These are phyloP conservation scores for Fusarium chuoi DNA, from an alignment of 2,329 filamentous ascomycete species.

Conservation along the genomic window DNA sequence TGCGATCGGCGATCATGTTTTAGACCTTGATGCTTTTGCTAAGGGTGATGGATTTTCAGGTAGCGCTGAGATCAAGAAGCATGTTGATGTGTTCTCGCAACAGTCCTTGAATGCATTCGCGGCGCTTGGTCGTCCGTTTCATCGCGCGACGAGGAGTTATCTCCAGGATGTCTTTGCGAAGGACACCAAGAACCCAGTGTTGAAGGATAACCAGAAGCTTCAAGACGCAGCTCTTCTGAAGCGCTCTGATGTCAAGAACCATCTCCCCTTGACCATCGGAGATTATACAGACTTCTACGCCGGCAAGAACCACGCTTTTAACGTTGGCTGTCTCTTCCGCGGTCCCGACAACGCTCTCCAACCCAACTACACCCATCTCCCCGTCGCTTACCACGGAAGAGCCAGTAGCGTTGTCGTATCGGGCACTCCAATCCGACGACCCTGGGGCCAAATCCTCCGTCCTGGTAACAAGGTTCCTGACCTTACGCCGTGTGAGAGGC, in stretches of 20 bases:
- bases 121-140: conserved; percentile 72
- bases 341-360: conserved; percentile 79
- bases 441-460: conserved; percentile 76
- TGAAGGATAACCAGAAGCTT: conserved; percentile 51
- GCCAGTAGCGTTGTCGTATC: conserved; percentile 80
- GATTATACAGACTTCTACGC: conserved; percentile 91
- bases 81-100: conserved; percentile 42
- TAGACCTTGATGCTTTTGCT: conserved; percentile 75
- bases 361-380: conserved; percentile 83
- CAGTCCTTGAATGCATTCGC: conserved; percentile 49
- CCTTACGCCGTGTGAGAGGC: conserved; percentile 66
- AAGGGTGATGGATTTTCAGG: conserved; percentile 52
- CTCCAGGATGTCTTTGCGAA: conserved; percentile 70
- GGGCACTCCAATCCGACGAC: conserved; percentile 76
- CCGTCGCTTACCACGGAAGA: conserved; percentile 83
- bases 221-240: conserved; percentile 45
- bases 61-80: conserved; percentile 40
- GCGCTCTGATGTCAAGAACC: conserved; percentile 65
- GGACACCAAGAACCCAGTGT: conserved; percentile 56
- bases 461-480: conserved; percentile 59
- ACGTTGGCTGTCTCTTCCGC: conserved; percentile 76
- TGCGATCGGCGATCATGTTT: conserved; percentile 76
- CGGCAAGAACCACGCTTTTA: conserved; percentile 79
- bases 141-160: conserved; percentile 75
- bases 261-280: conserved; percentile 80